These are phyloP conservation scores for Trichoderma aggressivum DNA, from an alignment of 2,329 filamentous ascomycete genomes.

Conservation along the genomic window DNA sequence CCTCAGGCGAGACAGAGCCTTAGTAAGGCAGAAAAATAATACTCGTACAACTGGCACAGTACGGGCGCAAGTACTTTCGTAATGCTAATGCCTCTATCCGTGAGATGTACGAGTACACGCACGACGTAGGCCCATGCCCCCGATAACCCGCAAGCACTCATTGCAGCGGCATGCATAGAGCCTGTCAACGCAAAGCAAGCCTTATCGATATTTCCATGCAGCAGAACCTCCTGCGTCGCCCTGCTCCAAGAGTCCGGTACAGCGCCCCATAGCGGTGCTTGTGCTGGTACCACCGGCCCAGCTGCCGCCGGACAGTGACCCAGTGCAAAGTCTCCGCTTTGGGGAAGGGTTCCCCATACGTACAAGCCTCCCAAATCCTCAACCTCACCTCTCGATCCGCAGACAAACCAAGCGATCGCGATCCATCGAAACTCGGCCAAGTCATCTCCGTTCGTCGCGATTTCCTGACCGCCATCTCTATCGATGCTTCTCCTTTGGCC, in stretches of 20 bases:
- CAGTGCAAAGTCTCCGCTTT: conserved; percentile 38
- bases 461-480: conserved; percentile 47
- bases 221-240: background rate
- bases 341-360: conserved; percentile 34
- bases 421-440: conserved; percentile 51
- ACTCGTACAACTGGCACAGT: background rate
- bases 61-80: background rate
- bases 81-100: conserved; percentile 10
- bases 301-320: conserved; percentile 23
- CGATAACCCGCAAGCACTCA: background rate
- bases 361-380: conserved; percentile 43
- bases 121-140: conserved; percentile 1
- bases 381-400: conserved; percentile 56
- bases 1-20: no score
- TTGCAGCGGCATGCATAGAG: background rate
- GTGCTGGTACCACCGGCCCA: conserved; percentile 19
- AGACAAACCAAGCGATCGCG: conserved; percentile 47
- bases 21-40: background rate
- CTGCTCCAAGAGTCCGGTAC: conserved; percentile 4
- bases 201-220: conserved; percentile 13
- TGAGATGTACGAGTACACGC: background rate
- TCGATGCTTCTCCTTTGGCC: conserved; percentile 49
- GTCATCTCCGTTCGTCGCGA: conserved; percentile 39
- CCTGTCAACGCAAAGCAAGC: conserved; percentile 1
- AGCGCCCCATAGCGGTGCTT: conserved; percentile 19